Evolutionary conservation across 768 basidiomycete genomes (phyloP).

Genomic region (Galerina sulciceps): DNA sequence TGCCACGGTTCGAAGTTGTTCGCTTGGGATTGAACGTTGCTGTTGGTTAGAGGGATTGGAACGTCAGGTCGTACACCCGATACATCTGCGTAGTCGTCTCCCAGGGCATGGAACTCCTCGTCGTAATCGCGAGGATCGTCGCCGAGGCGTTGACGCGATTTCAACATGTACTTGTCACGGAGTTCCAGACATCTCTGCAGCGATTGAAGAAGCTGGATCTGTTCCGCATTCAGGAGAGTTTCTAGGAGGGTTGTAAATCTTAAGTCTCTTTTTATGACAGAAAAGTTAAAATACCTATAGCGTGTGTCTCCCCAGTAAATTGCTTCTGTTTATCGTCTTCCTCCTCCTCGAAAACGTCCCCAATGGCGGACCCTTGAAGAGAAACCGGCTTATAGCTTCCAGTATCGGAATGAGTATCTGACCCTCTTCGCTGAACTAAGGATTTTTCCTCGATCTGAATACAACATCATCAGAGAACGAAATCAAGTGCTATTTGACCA

Average conservation of each 20-base stretch:
- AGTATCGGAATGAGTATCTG: slow-evolving; percentile 53
- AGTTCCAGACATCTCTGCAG: slow-evolving; percentile 87
- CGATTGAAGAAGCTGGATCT: slow-evolving; percentile 62
- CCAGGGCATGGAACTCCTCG: slow-evolving; percentile 70
- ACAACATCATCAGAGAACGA: slow-evolving; percentile 2
- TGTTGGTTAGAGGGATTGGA: slow-evolving; percentile 12
- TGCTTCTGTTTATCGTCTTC: slow-evolving; percentile 26
- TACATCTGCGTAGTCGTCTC: slow-evolving; percentile 64
- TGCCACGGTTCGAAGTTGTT: slow-evolving; percentile 68
- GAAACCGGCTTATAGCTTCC: slow-evolving; percentile 37
- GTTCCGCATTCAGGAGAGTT: slow-evolving; percentile 45
- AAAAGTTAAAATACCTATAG: slow-evolving; percentile 24
- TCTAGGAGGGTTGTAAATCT: slow-evolving; percentile 22
- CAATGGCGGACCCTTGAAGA: slow-evolving; percentile 21
- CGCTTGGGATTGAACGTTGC: slow-evolving; percentile 8
- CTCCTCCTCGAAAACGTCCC: slow-evolving; percentile 39
- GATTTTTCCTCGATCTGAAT: slow-evolving; percentile 75
- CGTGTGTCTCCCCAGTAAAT: slow-evolving; percentile 32
- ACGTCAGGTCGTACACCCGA: slow-evolving; percentile 68
- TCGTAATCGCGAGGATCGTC: slow-evolving; percentile 96
- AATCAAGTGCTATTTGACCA: slow-evolving; percentile 15
- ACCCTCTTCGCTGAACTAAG: slow-evolving; percentile 66
- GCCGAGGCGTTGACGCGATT: slow-evolving; percentile 88
- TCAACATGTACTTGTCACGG: slow-evolving; percentile 93
- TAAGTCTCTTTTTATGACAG: not conserved